Conservation (phyloP, 257 asterid species). For the Solanum boliviense region DNA sequence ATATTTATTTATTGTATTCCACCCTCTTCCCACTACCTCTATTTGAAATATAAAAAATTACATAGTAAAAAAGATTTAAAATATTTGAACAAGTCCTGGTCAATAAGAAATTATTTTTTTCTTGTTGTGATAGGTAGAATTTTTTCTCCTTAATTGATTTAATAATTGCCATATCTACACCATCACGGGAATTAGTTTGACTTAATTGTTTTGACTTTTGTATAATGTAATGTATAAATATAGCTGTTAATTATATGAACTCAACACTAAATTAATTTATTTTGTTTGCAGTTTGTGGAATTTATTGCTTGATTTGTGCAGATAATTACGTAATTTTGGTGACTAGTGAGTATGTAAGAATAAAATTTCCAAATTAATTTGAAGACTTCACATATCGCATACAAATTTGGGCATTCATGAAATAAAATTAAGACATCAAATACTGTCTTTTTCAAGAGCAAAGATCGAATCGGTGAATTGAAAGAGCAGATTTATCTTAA, state of each 20-base stretch:
- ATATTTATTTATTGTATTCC: background rate
- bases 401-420: background rate
- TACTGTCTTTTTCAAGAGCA: too few species aligned
- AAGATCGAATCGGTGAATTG: rapidly evolving
- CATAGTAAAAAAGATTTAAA: background rate
- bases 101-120: background rate
- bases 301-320: background rate
- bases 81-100: background rate
- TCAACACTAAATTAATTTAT: background rate
- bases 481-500: rapidly evolving
- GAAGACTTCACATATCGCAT: background rate
- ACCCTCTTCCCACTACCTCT: background rate
- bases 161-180: background rate
- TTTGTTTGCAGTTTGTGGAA: background rate
- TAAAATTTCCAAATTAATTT: background rate
- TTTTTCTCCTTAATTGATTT: background rate
- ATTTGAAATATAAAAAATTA: background rate
- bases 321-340: background rate
- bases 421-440: background rate
- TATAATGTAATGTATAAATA: background rate
- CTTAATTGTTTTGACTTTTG: background rate
- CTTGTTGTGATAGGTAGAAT: background rate
- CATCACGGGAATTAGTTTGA: background rate
- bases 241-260: background rate
- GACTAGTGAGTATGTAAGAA: background rate